Evolutionary conservation across 306 rosid genomes (phyloP).

Genomic region (Casuarina glauca): DNA sequence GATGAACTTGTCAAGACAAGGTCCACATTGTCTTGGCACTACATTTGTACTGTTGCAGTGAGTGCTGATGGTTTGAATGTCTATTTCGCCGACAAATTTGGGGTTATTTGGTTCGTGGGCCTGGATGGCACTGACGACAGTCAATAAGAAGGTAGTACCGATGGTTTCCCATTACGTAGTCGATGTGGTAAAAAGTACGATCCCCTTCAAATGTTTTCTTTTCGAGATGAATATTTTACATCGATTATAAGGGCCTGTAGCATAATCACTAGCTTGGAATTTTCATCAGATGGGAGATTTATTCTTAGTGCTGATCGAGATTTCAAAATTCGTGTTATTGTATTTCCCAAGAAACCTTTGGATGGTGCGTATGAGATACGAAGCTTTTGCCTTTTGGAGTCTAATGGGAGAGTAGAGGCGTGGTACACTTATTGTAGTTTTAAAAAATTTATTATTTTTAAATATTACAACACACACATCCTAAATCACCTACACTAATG

Average conservation of each 20-base stretch:
- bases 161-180: conserved; percentile 67
- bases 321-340: conserved; percentile 84
- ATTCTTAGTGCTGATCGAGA: conserved; percentile 89
- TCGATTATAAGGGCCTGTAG: conserved; percentile 44
- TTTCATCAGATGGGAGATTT: conserved; percentile 72
- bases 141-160: conserved; percentile 56
- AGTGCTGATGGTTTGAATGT: conserved; percentile 60
- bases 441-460: no score
- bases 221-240: no score
- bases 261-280: conserved; percentile 85
- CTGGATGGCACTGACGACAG: conserved; percentile 40
- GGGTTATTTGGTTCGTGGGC: conserved; percentile 84
- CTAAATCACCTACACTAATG: no score
- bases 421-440: conserved; percentile 35
- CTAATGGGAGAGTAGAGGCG: conserved; percentile 50
- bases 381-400: conserved; percentile 80
- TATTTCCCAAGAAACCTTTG: conserved; percentile 65
- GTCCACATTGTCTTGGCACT: conserved; percentile 74
- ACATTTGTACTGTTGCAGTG: conserved; percentile 67
- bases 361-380: conserved; percentile 86
- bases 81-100: conserved; percentile 94
- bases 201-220: no score
- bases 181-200: no score
- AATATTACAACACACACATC: no score
- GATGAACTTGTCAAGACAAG: conserved; percentile 83